Evolutionary conservation across 495 filamentous ascomycete genomes (phyloP).

Genomic region (Podospora comata): DNA sequence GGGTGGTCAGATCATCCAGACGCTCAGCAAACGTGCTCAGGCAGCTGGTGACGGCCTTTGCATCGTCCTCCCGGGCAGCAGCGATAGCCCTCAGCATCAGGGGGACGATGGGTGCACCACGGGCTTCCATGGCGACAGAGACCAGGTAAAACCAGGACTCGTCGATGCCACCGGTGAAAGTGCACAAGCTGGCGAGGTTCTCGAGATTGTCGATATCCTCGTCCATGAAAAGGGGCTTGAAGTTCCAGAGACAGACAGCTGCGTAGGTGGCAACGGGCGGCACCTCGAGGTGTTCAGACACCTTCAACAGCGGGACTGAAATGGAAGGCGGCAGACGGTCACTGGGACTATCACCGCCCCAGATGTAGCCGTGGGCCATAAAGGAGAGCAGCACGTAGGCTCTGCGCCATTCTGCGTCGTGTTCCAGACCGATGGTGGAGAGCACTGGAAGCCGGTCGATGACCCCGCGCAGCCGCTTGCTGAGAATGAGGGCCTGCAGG

Average conservation of each 20-base stretch:
- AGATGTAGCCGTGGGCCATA: constrained; percentile 84
- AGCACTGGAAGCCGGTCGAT: constrained; percentile 78
- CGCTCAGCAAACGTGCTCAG: constrained; percentile 77
- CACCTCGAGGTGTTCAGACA: constrained; percentile 78
- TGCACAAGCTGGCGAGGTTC: constrained; percentile 79
- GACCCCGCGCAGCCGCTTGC: constrained; percentile 70
- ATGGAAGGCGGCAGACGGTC: constrained; percentile 82
- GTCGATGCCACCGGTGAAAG: constrained; percentile 93
- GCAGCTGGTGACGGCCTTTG: constrained; percentile 65
- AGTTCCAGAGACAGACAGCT: constrained; percentile 92
- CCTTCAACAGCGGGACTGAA: constrained; percentile 73
- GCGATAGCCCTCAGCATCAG: constrained; percentile 83
- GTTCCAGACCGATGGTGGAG: constrained; percentile 71
- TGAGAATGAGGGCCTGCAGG: constrained; percentile 81
- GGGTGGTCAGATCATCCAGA: constrained; percentile 71
- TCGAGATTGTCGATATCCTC: constrained; percentile 76
- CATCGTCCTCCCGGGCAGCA: constrained; percentile 72
- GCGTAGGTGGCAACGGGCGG: constrained; percentile 95
- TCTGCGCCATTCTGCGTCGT: constrained; percentile 87
- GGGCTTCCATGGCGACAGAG: constrained; percentile 92
- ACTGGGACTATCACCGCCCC: constrained; percentile 80
- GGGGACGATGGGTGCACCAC: constrained; percentile 82
- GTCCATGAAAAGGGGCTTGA: constrained; percentile 77
- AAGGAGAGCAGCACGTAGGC: constrained; percentile 79
- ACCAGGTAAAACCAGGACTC: constrained; percentile 98